Evolutionary conservation across 2,329 filamentous ascomycete species (phyloP).

Genomic region (Leptographium galeiforme): DNA sequence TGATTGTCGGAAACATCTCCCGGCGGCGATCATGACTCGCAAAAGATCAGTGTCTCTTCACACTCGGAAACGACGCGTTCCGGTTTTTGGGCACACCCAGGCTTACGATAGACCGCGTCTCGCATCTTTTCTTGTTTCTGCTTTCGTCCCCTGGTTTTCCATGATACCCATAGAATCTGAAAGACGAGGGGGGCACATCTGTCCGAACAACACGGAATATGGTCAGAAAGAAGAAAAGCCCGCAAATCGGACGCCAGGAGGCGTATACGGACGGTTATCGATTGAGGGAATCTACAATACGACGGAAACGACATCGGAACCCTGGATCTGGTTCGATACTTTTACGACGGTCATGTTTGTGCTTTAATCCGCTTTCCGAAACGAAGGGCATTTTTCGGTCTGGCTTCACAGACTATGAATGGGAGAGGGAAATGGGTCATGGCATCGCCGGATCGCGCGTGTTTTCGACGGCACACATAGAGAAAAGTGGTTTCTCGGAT

Average conservation of each 20-base stretch:
- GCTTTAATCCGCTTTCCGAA: slow-evolving; percentile 17
- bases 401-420: slow-evolving; percentile 18
- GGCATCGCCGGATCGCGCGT: slow-evolving; percentile 17
- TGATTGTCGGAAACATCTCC: slow-evolving; percentile 16
- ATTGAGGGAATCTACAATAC: slow-evolving; percentile 15
- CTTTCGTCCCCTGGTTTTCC: slow-evolving; percentile 19
- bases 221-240: slow-evolving; percentile 7
- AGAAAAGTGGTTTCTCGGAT: slow-evolving; percentile 46
- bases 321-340: slow-evolving; percentile 20
- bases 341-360: slow-evolving; percentile 27
- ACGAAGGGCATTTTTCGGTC: slow-evolving; percentile 18
- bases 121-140: slow-evolving; percentile 19
- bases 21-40: slow-evolving; percentile 24
- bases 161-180: slow-evolving; percentile 27
- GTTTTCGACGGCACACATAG: slow-evolving; percentile 32
- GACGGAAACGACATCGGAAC: slow-evolving; percentile 7
- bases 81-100: slow-evolving; percentile 21
- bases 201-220: slow-evolving; percentile 9
- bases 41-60: slow-evolving; percentile 14
- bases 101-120: slow-evolving; percentile 22
- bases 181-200: slow-evolving; percentile 15
- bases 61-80: slow-evolving; percentile 20
- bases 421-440: slow-evolving; percentile 15
- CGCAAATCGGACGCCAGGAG: slow-evolving; percentile 15
- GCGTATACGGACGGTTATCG: slow-evolving; percentile 19